Evolutionary conservation across 2,329 filamentous ascomycete species (phyloP), one percentile per base, ranked within the genome.

Genomic region (Claviceps sp.): DNA sequence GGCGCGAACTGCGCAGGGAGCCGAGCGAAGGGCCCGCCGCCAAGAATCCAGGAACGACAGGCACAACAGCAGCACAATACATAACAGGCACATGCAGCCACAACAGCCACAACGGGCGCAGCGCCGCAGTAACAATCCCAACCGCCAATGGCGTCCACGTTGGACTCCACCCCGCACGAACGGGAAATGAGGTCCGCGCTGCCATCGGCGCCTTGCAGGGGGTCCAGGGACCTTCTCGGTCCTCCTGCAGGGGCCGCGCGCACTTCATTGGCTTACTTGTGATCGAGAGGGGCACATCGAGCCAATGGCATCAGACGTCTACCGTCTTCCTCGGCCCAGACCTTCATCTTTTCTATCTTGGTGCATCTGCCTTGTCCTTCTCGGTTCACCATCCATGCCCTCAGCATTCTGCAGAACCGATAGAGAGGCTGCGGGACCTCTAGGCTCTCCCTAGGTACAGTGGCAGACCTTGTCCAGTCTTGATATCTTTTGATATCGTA

Each of bases 121-220:
- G 10, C 17, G 16, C 26, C n/a, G 11, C 19, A 14, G 3, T 2
- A 11, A 34, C 30, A 10, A 34, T 34, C 10, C 10, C 19, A 3
- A 43, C 41, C 4, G 41, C 41, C 41, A 43, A 24, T 43, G 19
- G 41, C 41, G 19, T 22, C 14, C 17, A 24, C 19, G 19, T 13
- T 17, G 16, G 39, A 22, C 26, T 48, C 48, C 43, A 26, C 48
- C 19, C 22, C 38, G 17, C 47, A 50, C 45, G 30, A 30, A 41
- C 41, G 45, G 53, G 53, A 55, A 55, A 56, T 55, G 53, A 56
- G 50, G n/a, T 2, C 50, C 50, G 39, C 50, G 34, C 39, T 48
- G 50, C 46, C 47, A 46, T 8, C 24, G 49, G 51, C 37, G 50
- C 50, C 22, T 34, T 11, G 30, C 30, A 34, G 30, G 30, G 30